These are phyloP conservation scores for Ascosphaera pollenicola DNA, from an alignment of 2,329 filamentous ascomycete species.

Conservation along the genomic window DNA sequence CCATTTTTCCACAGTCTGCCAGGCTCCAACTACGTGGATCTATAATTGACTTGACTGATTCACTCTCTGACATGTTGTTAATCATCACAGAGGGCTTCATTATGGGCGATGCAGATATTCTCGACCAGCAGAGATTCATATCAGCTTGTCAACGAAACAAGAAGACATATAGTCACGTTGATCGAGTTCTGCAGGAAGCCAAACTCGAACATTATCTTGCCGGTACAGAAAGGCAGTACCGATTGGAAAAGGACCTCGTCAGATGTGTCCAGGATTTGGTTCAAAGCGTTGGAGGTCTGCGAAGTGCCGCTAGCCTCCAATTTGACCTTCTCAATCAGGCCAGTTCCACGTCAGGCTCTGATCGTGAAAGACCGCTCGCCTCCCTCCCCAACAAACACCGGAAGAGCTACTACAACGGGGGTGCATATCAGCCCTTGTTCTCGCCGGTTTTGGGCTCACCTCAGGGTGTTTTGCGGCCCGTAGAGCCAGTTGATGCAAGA, in stretches of 20 bases:
- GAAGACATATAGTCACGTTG: conserved; percentile 44
- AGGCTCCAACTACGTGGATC: conserved; percentile 49
- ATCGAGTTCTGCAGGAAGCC: conserved; percentile 60
- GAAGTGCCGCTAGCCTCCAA: conserved; percentile 75
- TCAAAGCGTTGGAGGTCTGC: conserved; percentile 73
- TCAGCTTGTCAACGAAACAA: conserved; percentile 41
- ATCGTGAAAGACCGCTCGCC: conserved; percentile 6
- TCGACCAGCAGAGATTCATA: conserved; percentile 43
- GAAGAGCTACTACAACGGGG: conserved; percentile 2
- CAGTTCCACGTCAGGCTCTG: conserved; percentile 2
- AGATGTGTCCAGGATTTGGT: conserved; percentile 67
- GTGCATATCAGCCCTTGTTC: conserved; percentile 1
- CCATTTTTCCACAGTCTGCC: conserved; percentile 60
- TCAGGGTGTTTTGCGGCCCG: conserved; percentile 22
- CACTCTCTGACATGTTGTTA: conserved; percentile 60
- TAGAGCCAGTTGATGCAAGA: conserved; percentile 41
- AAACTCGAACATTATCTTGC: conserved; percentile 74
- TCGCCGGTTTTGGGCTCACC: conserved; percentile 13
- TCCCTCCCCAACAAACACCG: conserved; percentile 5
- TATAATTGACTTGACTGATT: conserved; percentile 50
- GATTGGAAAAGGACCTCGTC: conserved; percentile 56
- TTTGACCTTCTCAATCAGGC: conserved; percentile 58
- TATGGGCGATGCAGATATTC: conserved; percentile 57
- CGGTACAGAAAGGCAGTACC: conserved; percentile 59
- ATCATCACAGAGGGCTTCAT: conserved; percentile 68